These are phyloP conservation scores for Xylaria sp. DNA, from an alignment of 2,329 filamentous ascomycete genomes.

Conservation along the genomic window DNA sequence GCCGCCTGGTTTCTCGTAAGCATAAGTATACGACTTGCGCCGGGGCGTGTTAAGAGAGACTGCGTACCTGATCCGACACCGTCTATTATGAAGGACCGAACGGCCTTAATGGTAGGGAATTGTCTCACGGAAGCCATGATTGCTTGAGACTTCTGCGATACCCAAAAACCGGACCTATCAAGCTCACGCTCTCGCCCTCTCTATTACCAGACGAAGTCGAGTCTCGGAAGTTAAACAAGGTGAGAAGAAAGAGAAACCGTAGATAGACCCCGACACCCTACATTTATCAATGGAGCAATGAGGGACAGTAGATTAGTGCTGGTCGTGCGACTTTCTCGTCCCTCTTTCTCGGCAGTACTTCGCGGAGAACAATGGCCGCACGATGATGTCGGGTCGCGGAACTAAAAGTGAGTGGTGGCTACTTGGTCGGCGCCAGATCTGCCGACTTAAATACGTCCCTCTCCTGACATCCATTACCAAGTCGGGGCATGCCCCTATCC, in stretches of 20 bases:
- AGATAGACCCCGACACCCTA: neutral
- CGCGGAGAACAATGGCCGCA: slow-evolving; percentile 2
- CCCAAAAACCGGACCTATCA: neutral
- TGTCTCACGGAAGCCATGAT: slow-evolving; percentile 61
- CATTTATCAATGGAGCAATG: neutral
- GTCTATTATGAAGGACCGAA: slow-evolving; percentile 77
- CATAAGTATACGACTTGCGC: neutral
- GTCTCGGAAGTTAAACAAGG: neutral
- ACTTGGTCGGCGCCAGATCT: slow-evolving; percentile 37
- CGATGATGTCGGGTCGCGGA: slow-evolving; percentile 17
- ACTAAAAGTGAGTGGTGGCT: slow-evolving; percentile 17
- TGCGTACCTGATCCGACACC: slow-evolving; percentile 65
- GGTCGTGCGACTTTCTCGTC: neutral
- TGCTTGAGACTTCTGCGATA: neutral
- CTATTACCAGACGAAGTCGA: neutral
- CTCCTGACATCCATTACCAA: neutral
- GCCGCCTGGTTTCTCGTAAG: slow-evolving; percentile 62
- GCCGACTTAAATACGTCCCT: slow-evolving; percentile 28
- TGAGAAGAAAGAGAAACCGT: neutral
- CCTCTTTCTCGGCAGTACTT: neutral
- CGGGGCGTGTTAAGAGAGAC: neutral
- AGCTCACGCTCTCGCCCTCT: neutral
- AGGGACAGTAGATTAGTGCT: neutral
- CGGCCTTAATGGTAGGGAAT: slow-evolving; percentile 80
- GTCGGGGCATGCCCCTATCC: neutral